Percentiles rank a stretch among this genome's conserved stretches.
These are phyloP conservation scores for Populus tomentosa DNA, from an alignment of 441 rosid species.

Conservation along the genomic window DNA sequence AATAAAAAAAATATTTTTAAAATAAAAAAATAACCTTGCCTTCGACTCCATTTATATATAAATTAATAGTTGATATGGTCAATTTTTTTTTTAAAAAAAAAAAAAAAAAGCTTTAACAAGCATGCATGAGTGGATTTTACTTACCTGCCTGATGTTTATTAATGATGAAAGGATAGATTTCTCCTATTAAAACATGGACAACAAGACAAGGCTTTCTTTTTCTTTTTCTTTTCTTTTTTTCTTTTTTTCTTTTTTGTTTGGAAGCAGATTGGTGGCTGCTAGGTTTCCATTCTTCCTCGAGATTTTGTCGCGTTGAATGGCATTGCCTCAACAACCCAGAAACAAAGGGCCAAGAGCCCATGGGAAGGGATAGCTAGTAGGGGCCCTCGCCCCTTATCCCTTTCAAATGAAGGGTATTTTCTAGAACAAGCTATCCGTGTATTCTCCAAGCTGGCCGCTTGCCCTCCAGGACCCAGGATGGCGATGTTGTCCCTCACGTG, in stretches of 20 bases:
- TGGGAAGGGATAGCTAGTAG: background rate
- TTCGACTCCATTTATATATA: no score
- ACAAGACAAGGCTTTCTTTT: background rate
- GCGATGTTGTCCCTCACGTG: background rate
- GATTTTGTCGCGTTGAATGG: background rate
- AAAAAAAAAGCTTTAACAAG: no score
- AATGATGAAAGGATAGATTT: no score
- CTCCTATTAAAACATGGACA: background rate
- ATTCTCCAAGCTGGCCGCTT: slow-evolving; percentile 10
- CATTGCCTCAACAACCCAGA: slow-evolving; percentile 1
- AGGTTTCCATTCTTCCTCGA: background rate
- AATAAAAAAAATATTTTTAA: no score
- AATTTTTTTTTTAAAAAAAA: no score
- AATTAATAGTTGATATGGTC: no score
- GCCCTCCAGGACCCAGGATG: background rate
- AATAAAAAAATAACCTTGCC: no score
- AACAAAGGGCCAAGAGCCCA: slow-evolving; percentile 1
- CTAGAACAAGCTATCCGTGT: slow-evolving; percentile 2
- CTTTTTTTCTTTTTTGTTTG: no score
- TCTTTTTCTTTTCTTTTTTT: no score
- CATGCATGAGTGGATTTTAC: no score
- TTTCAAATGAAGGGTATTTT: slow-evolving; percentile 10
- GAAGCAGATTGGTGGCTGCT: background rate
- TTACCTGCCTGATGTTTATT: no score
- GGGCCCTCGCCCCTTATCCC: background rate